Base-by-base conservation (phyloP, 1,284 basidiomycete species). In the Meripilus lineatus region DNA sequence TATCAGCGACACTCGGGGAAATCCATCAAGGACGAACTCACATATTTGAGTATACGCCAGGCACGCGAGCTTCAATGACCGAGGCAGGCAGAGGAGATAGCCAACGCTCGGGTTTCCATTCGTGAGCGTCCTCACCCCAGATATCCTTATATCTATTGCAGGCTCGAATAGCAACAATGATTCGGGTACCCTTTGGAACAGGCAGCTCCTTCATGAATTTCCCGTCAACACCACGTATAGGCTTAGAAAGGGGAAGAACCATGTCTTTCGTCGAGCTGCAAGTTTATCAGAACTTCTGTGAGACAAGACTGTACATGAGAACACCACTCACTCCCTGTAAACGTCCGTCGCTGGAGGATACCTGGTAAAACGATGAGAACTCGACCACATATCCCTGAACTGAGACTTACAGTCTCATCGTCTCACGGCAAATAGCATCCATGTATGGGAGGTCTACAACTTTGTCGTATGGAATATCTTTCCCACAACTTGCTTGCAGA, bases 101-200 rank as follows among this genome's bases (percentile, higher is more conserved):
- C 59, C 61, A 63, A 3, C 61, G 55, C 36, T 62, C 58, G 1
- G 61, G 59, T 70, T 60, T 73, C 64, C 74, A 81, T 41, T 77
- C 69, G 15, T 50, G 46, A 4, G 74, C 69, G 53, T 81, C 78
- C 30, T 70, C 65, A 4, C 79, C 79, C 79, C 79, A 82, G 3
- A 80, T 58, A 2, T 63, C 58, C 47, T 66, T 68, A 32, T 64
- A 57, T 6, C 64, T 53, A 52, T 82, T 79, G 34, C 76, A 50
- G 0, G 64, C 57, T 2, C 65, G 48, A 11, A 79, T 71, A 2
- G 77, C 73, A 20, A 80, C 61, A 10, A 71, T 44, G 0, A 79
- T 48, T 0, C 57, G 51, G 41, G 78, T 73, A 5, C 74, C 77
- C 50, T 75, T 73, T 15, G 57, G 52, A 5, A 73, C 58, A 0